Percentiles rank a stretch among this genome's conserved stretches.
phyloP scores from a whole-genome alignment of 2,329 filamentous ascomycete species.

The Diaporthe ampelina region DNA sequence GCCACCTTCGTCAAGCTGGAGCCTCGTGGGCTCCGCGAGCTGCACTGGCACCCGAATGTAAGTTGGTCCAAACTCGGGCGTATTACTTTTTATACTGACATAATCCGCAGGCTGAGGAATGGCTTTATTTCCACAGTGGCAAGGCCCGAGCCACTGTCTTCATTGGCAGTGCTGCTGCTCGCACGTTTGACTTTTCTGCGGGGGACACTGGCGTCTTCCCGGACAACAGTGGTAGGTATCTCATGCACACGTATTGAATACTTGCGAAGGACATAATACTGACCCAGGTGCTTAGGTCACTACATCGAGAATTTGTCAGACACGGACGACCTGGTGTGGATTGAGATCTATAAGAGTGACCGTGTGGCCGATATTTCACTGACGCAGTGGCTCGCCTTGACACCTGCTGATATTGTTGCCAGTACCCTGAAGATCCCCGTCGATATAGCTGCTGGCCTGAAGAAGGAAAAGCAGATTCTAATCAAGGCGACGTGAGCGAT shows the following conservation, averaged over 20 bases:
- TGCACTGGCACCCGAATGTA: slow-evolving; percentile 80
- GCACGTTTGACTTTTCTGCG: slow-evolving; percentile 76
- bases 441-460: slow-evolving; percentile 67
- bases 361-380: slow-evolving; percentile 76
- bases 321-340: slow-evolving; percentile 74
- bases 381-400: slow-evolving; percentile 78
- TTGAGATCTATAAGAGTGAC: slow-evolving; percentile 79
- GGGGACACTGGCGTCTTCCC: slow-evolving; percentile 79
- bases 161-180: slow-evolving; percentile 70
- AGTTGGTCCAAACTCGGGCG: slow-evolving; percentile 44
- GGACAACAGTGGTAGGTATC: slow-evolving; percentile 60
- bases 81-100: neutral
- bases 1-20: slow-evolving; percentile 75
- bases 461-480: slow-evolving; percentile 75
- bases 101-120: slow-evolving; percentile 70
- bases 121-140: slow-evolving; percentile 79
- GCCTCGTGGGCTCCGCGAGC: slow-evolving; percentile 73
- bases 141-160: slow-evolving; percentile 74
- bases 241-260: rapidly evolving
- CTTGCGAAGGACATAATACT: neutral
- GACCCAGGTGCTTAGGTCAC: slow-evolving; percentile 57
- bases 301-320: slow-evolving; percentile 79
- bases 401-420: slow-evolving; percentile 73
- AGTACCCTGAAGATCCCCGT: slow-evolving; percentile 71
- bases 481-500: slow-evolving; percentile 45